A percentile compares a stretch with the other conserved stretches of the same genome.
These are phyloP conservation scores for Aspergillus sp. DNA, from an alignment of 2,329 filamentous ascomycete genomes.

Conservation along the genomic window DNA sequence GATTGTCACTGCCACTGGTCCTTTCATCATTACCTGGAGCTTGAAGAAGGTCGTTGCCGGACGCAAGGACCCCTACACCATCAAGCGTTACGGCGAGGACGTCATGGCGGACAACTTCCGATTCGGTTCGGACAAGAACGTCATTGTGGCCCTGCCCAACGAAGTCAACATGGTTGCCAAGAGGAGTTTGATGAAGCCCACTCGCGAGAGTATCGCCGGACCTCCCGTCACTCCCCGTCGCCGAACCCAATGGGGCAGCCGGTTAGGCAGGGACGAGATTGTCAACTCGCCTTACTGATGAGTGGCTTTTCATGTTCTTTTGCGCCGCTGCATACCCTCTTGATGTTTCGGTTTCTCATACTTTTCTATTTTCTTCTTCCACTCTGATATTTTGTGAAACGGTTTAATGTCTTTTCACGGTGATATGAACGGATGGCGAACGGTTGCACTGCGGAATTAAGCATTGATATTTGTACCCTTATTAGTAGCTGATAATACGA, in stretches of 20 bases:
- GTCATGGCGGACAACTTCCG: slow-evolving; percentile 99
- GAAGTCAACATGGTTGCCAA: slow-evolving; percentile 98
- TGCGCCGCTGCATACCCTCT: slow-evolving; percentile 32
- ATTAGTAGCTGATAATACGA: slow-evolving; percentile 15
- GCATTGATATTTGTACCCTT: not conserved
- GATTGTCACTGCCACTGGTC: slow-evolving; percentile 94
- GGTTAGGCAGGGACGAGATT: slow-evolving; percentile 76
- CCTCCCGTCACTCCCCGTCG: slow-evolving; percentile 53
- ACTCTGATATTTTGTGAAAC: slow-evolving; percentile 5
- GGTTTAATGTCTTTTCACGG: not conserved
- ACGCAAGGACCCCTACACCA: slow-evolving; percentile 84
- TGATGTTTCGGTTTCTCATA: slow-evolving; percentile 11
- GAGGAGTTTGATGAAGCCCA: slow-evolving; percentile 80
- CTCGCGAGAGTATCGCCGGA: slow-evolving; percentile 83
- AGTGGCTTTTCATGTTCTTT: slow-evolving; percentile 13
- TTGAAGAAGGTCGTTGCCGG: slow-evolving; percentile 84
- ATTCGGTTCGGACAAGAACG: slow-evolving; percentile 94
- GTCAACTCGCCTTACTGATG: slow-evolving; percentile 69
- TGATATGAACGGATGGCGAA: slow-evolving; percentile 5
- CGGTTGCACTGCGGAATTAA: not conserved
- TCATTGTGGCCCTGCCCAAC: slow-evolving; percentile 94
- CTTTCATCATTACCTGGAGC: slow-evolving; percentile 96
- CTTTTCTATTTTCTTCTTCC: slow-evolving; percentile 4
- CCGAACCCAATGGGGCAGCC: slow-evolving; percentile 36
- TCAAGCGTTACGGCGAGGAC: slow-evolving; percentile 93